These are phyloP conservation scores for Xylaria sp. DNA, from an alignment of 2,329 filamentous ascomycete species.

Conservation along the genomic window DNA sequence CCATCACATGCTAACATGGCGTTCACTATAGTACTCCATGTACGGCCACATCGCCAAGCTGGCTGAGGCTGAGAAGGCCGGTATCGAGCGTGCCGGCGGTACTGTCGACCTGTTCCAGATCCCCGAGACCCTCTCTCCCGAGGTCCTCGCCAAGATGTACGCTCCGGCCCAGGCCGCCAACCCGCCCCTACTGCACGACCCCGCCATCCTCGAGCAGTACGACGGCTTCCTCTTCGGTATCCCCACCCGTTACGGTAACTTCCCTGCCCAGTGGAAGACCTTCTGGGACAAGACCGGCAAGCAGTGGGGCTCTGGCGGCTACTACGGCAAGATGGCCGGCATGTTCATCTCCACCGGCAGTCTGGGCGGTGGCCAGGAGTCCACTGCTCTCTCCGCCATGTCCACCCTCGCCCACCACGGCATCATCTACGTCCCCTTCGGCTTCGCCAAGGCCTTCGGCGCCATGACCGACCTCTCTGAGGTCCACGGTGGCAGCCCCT, in stretches of 20 bases:
- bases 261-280: conserved; percentile 89
- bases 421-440: conserved; percentile 92
- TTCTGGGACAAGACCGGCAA: conserved; percentile 89
- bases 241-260: conserved; percentile 94
- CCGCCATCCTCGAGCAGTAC: conserved; percentile 61
- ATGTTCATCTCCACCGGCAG: conserved; percentile 85
- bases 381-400: conserved; percentile 73
- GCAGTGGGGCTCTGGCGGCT: conserved; percentile 74
- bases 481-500: conserved; percentile 79
- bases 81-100: conserved; percentile 83
- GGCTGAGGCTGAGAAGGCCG: conserved; percentile 84
- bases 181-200: conserved; percentile 58
- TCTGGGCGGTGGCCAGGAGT: conserved; percentile 87
- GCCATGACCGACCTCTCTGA: conserved; percentile 67
- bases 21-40: conserved; percentile 68
- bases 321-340: conserved; percentile 83
- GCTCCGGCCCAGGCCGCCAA: conserved; percentile 69
- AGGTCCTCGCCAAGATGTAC: conserved; percentile 86
- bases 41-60: conserved; percentile 84
- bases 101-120: conserved; percentile 80
- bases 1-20: conserved; percentile 15
- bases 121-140: conserved; percentile 76
- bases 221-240: conserved; percentile 91
- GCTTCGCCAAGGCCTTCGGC: conserved; percentile 75
- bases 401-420: conserved; percentile 89